Evolutionary conservation across 306 rosid genomes (phyloP), one percentile per base, ranked within the genome.

Genomic region (Purshia tridentata): DNA sequence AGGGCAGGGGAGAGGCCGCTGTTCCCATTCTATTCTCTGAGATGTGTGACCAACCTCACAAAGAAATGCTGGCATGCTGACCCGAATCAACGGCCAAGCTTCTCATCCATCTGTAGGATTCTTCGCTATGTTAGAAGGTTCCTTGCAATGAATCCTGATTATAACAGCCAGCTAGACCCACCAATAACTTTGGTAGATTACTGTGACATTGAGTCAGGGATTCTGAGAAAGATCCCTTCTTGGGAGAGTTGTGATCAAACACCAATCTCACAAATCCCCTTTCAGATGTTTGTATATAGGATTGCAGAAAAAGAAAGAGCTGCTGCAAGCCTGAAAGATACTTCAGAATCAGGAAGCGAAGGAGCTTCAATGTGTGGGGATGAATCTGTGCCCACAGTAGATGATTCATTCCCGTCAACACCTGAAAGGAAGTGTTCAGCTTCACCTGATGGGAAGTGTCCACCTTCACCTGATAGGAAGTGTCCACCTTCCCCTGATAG

Each of bases 1-100:
- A 82, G 96, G 79, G 95, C 95, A 51, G 97, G 97, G 16, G 96
- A 91, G 81, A 84, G 98, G 74, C 97, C 98, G 18, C 83, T 89
- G 74, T 91, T 94, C 65, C 91, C 98, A 2, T 84, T 75, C 61
- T 76, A 81, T 58, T 57, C 88, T 9, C 92, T 93, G 40, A 94
- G 89, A 82, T 88, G 76, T 75, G 67, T 89, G 57, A 79, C 82
- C n/a, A 94, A 84, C 81, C 84, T 91, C 80, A 91, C 90, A 39
- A 89, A 89, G 88, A 88, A 70, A 88, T 91, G 97, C 69, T 94
- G 97, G 98, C 94, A 91, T 62, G 47, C 75, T 0, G 95, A 94
- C 23, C 98, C 92, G 0, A 80, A 79, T 79, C 97, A 89, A 70
- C 78, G 92, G 52, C 98, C 94, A 37, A 84, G 88, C 80, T 94